Percentiles rank a stretch among this genome's conserved stretches.
These are phyloP conservation scores for Xylaria multiplex DNA, from an alignment of 2,329 filamentous ascomycete genomes.

Conservation along the genomic window DNA sequence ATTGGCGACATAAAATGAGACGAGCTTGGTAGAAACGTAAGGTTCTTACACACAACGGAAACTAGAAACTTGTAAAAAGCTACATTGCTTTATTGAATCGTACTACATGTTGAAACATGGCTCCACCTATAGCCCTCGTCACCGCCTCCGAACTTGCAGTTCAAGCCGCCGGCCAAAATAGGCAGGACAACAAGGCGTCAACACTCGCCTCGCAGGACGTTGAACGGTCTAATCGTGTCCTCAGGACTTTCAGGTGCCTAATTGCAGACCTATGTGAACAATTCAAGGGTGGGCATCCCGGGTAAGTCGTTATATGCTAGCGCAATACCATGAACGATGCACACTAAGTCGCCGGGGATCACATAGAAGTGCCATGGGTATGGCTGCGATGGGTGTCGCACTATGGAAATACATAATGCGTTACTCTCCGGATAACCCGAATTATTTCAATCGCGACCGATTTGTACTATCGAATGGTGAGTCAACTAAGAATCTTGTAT, in stretches of 20 bases:
- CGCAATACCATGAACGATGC: slow-evolving; percentile 19
- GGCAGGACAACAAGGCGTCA: not conserved
- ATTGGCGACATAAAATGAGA: no score
- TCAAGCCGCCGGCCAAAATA: not conserved
- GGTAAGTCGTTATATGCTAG: slow-evolving; percentile 54
- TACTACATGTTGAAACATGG: no score
- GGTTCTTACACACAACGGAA: no score
- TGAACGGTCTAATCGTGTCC: slow-evolving; percentile 49
- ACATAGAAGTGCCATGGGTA: slow-evolving; percentile 46
- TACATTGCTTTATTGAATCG: no score
- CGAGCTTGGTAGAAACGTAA: no score
- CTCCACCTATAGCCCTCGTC: not conserved
- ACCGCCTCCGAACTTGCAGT: not conserved
- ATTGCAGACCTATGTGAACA: slow-evolving; percentile 77
- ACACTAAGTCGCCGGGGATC: slow-evolving; percentile 28
- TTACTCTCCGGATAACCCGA: slow-evolving; percentile 62
- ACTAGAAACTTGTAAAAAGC: no score
- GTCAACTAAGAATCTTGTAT: slow-evolving; percentile 5
- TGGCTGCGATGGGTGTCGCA: slow-evolving; percentile 52
- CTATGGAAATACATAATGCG: slow-evolving; percentile 65
- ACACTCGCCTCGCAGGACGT: not conserved
- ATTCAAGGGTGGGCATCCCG: slow-evolving; percentile 75
- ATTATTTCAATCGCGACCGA: slow-evolving; percentile 67
- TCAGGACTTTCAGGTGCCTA: slow-evolving; percentile 69
- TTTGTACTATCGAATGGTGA: slow-evolving; percentile 67